Evolutionary conservation across 495 filamentous ascomycete species (phyloP).

Genomic region (Daldinia caldariorum): DNA sequence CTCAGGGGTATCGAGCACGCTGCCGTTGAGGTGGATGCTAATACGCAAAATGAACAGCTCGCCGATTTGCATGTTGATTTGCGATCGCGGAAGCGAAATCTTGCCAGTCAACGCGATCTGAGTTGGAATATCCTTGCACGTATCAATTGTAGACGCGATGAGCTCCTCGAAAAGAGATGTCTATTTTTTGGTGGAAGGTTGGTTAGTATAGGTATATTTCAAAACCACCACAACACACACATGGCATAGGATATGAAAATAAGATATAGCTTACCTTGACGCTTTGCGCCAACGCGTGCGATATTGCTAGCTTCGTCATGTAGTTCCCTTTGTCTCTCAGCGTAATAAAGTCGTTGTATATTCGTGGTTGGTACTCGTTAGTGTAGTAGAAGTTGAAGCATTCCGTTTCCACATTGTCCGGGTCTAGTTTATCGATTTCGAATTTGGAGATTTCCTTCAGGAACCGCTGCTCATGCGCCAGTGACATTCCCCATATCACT

Average conservation of each 20-base stretch:
- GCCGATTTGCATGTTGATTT: slow-evolving; percentile 99
- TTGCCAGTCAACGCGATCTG: slow-evolving; percentile 92
- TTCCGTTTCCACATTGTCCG: slow-evolving; percentile 91
- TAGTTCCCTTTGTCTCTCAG: slow-evolving; percentile 91
- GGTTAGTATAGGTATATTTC: slow-evolving; percentile 21
- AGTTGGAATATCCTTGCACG: slow-evolving; percentile 87
- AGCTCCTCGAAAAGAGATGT: slow-evolving; percentile 98
- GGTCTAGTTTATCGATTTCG: slow-evolving; percentile 85
- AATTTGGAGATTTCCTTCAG: slow-evolving; percentile 96
- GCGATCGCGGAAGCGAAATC: slow-evolving; percentile 78
- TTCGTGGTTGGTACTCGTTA: slow-evolving; percentile 92
- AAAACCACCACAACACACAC: too few relatives aligned
- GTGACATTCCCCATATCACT: slow-evolving; percentile 99
- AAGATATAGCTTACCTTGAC: slow-evolving; percentile 69
- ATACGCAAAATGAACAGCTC: slow-evolving; percentile 97
- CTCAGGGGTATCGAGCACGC: slow-evolving; percentile 95
- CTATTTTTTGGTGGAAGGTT: slow-evolving; percentile 50
- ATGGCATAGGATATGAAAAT: background rate
- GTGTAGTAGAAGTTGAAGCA: slow-evolving; percentile 99
- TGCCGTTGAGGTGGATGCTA: slow-evolving; percentile 97
- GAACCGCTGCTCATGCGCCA: slow-evolving; percentile 83
- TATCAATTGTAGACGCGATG: slow-evolving; percentile 89
- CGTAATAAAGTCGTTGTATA: slow-evolving; percentile 99
- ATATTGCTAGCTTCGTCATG: slow-evolving; percentile 97
- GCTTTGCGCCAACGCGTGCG: slow-evolving; percentile 91